Evolutionary conservation across 495 filamentous ascomycete genomes (phyloP).

Genomic region (Aspergillus homomorphus): DNA sequence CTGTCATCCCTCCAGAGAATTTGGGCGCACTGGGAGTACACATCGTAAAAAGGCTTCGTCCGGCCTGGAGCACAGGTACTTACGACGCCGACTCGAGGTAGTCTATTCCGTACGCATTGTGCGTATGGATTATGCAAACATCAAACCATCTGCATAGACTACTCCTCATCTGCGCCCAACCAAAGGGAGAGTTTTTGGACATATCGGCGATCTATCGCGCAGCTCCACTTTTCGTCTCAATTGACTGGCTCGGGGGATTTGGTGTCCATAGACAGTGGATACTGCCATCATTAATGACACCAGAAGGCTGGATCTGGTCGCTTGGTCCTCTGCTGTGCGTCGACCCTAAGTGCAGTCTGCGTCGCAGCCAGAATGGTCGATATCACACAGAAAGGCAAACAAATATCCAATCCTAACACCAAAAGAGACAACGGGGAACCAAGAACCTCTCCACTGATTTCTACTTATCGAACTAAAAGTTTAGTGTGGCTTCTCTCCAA

Average conservation of each 20-base stretch:
- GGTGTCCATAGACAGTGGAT: constrained; percentile 6
- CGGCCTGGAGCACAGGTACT: neutral
- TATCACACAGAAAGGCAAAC: neutral
- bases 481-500: constrained; percentile 15
- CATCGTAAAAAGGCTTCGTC: neutral
- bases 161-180: neutral
- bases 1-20: neutral
- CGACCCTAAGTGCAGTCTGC: neutral
- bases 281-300: constrained; percentile 10
- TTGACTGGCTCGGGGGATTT: neutral
- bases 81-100: neutral
- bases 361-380: neutral
- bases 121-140: constrained; percentile 1
- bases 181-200: constrained; percentile 12
- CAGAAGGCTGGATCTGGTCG: constrained; percentile 18
- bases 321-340: constrained; percentile 7
- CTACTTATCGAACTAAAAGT: neutral
- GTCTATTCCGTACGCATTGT: neutral
- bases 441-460: neutral
- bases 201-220: constrained; percentile 11
- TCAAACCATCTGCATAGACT: constrained; percentile 1
- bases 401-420: neutral
- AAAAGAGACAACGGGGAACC: neutral
- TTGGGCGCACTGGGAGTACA: neutral
- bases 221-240: constrained; percentile 6